A percentile compares a stretch with the other conserved stretches of the same genome.
Conservation (phyloP, 495 filamentous ascomycete species). For the Margaritispora aquatica region DNA sequence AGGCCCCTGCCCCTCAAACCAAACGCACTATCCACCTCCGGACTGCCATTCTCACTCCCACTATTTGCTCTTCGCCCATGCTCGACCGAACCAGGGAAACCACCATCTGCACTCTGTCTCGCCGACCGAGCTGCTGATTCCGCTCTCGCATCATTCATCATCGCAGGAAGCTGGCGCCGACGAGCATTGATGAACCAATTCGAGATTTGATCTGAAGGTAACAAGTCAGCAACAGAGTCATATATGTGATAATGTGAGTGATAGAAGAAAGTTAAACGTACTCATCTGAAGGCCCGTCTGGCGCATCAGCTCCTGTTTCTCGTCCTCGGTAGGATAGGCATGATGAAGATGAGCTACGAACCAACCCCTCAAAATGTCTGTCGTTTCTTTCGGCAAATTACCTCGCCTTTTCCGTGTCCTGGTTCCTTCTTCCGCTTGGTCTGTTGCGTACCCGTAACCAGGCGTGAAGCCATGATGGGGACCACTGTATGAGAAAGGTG, state of each 20-base stretch:
- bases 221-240: too few species aligned
- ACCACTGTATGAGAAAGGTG: conserved; percentile 29
- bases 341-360: conserved; percentile 69
- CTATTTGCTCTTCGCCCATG: too few species aligned
- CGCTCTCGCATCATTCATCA: conserved; percentile 48
- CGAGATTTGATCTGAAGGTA: conserved; percentile 68
- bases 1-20: too few species aligned
- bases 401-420: conserved; percentile 62
- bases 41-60: too few species aligned
- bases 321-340: conserved; percentile 85
- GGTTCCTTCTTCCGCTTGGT: conserved; percentile 29
- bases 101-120: too few species aligned
- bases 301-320: conserved; percentile 76
- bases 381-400: conserved; percentile 82
- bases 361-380: conserved; percentile 76
- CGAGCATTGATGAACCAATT: conserved; percentile 97
- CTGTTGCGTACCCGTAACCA: conserved; percentile 23
- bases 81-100: too few species aligned
- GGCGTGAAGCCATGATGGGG: conserved; percentile 27
- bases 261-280: conserved; percentile 41
- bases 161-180: conserved; percentile 64
- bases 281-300: conserved; percentile 74
- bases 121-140: conserved; percentile 26
- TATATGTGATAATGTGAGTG: neutral
- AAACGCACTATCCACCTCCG: too few species aligned